Percentiles rank a stretch among this genome's conserved stretches.
These are phyloP conservation scores for Suillus spraguei DNA, from an alignment of 768 basidiomycete genomes.

Conservation along the genomic window DNA sequence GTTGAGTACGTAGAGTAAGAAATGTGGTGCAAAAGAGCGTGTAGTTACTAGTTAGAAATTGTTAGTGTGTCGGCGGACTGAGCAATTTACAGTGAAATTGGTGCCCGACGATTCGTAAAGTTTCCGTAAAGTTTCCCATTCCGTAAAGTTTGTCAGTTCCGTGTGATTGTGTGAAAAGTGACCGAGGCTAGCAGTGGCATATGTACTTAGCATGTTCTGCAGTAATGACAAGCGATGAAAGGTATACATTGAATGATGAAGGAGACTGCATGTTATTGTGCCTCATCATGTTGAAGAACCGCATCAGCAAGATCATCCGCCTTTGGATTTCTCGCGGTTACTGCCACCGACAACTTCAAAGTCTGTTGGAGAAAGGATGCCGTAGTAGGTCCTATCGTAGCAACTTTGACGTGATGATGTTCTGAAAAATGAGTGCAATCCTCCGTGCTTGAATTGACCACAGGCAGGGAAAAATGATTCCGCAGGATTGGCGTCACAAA, in stretches of 20 bases:
- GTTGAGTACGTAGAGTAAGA: conserved; percentile 16
- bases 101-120: too few species aligned
- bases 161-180: conserved; percentile 14
- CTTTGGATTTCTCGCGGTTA: conserved; percentile 55
- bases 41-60: conserved; percentile 4
- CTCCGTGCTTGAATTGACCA: conserved; percentile 2
- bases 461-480: conserved; percentile 44
- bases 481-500: conserved; percentile 54
- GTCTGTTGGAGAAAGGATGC: conserved; percentile 48
- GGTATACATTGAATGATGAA: conserved; percentile 1
- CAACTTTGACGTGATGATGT: conserved; percentile 38
- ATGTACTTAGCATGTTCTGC: conserved; percentile 4
- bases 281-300: conserved; percentile 26
- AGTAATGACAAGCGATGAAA: neutral
- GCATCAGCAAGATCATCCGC: conserved; percentile 49
- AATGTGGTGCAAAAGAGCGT: conserved; percentile 22
- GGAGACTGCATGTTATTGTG: conserved; percentile 2
- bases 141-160: neutral
- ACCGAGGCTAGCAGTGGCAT: neutral
- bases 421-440: neutral
- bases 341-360: conserved; percentile 53
- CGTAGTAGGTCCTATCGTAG: conserved; percentile 74
- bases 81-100: too few species aligned
- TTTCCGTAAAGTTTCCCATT: conserved; percentile 7
- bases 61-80: conserved; percentile 2